Evolutionary conservation across 164 flowering plant species (phyloP).

Genomic region (Chloranthus sessilifolius): DNA sequence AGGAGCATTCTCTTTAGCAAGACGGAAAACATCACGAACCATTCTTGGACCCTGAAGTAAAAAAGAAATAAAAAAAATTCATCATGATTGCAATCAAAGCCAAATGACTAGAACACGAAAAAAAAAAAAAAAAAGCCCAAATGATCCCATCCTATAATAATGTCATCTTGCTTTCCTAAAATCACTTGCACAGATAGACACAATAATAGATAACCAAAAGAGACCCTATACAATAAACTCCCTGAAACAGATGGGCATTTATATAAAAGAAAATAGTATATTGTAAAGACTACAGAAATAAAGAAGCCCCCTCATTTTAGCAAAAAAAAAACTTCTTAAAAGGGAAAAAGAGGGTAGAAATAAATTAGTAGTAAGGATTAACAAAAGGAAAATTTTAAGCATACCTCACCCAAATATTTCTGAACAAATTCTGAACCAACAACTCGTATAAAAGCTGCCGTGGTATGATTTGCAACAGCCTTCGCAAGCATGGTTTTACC

Average conservation of each 20-base stretch:
- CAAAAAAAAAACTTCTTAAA: not conserved
- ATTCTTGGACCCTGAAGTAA: constrained; percentile 78
- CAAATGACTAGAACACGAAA: not conserved
- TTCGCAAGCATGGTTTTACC: constrained; percentile 99
- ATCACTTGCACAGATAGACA: too few species aligned
- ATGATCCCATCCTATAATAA: not conserved
- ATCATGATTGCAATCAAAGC: not conserved
- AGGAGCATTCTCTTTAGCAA: constrained; percentile 97
- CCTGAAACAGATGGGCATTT: not conserved
- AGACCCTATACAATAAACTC: too few species aligned
- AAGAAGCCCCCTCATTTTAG: too few species aligned
- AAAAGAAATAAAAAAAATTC: not conserved
- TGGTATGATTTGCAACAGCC: constrained; percentile 93
- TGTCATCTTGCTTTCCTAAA: too few species aligned
- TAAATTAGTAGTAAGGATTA: not conserved
- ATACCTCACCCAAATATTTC: constrained; percentile 96
- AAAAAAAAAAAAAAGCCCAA: not conserved
- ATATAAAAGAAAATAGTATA: not conserved
- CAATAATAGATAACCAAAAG: too few species aligned
- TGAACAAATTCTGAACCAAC: constrained; percentile 98
- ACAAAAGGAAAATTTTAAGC: not conserved
- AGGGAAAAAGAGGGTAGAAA: not conserved
- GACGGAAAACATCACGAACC: constrained; percentile 98
- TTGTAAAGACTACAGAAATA: too few species aligned
- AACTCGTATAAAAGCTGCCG: constrained; percentile 93